Evolutionary conservation across 371 early-diverging fungal genomes (phyloP).

Genomic region (Saksenaea oblongispora): DNA sequence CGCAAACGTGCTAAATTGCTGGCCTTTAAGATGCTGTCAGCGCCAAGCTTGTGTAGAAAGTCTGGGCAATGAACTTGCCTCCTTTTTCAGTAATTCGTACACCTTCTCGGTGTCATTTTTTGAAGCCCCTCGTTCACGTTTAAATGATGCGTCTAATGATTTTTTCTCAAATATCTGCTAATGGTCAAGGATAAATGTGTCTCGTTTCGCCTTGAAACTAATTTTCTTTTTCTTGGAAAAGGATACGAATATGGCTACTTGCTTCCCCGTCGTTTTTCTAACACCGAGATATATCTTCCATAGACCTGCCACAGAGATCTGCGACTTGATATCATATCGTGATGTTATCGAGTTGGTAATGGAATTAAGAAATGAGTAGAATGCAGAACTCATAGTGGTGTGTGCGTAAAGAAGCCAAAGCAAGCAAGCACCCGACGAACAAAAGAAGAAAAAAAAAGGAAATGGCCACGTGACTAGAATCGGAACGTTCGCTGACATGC

Average conservation of each 20-base stretch:
- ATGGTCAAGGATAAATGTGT: neutral
- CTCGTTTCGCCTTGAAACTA: too few relatives aligned
- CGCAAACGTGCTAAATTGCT: conserved; percentile 76
- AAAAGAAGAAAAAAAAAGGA: neutral
- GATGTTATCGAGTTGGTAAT: conserved; percentile 51
- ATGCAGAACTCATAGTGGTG: conserved; percentile 45
- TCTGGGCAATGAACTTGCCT: conserved; percentile 41
- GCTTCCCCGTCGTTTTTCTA: conserved; percentile 61
- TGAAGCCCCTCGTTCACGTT: conserved; percentile 52
- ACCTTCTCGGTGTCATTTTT: conserved; percentile 58
- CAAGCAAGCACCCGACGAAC: neutral
- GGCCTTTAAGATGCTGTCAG: conserved; percentile 42
- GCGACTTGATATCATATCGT: conserved; percentile 50
- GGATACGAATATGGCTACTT: conserved; percentile 66
- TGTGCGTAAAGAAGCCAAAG: neutral
- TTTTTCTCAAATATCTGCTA: conserved; percentile 75
- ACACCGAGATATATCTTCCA: conserved; percentile 71
- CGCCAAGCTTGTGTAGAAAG: neutral
- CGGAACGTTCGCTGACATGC: too few relatives aligned
- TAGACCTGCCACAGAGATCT: conserved; percentile 59
- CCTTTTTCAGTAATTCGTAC: conserved; percentile 63
- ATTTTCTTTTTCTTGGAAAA: neutral
- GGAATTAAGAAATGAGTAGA: conserved; percentile 53
- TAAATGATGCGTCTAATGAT: conserved; percentile 56
- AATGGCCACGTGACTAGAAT: neutral